Conservation (phyloP, 768 basidiomycete genomes). For the Leucosporidium creatinivorum region DNA sequence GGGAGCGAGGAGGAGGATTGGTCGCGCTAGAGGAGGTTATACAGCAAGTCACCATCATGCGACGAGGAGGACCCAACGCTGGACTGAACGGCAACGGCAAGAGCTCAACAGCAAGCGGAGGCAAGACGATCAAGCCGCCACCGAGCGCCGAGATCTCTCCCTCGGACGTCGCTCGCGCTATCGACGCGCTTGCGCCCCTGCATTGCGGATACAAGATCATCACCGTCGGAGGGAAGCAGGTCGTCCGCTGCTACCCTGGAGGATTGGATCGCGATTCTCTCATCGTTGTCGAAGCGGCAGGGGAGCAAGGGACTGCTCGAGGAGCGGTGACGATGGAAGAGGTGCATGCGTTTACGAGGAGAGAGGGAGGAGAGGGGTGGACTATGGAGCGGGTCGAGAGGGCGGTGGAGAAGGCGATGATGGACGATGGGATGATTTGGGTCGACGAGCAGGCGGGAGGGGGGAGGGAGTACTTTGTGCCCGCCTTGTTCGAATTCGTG, state of each 20-base stretch:
- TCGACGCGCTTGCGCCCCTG: conserved; percentile 77
- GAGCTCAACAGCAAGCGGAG: background rate
- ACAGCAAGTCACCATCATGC: conserved; percentile 64
- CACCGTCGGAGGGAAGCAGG: conserved; percentile 62
- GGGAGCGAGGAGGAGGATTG: conserved; percentile 71
- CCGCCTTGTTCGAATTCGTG: conserved; percentile 65
- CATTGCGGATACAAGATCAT: conserved; percentile 87
- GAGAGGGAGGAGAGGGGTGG: conserved; percentile 66
- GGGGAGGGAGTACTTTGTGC: conserved; percentile 66
- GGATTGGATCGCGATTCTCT: conserved; percentile 87
- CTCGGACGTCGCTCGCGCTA: conserved; percentile 51
- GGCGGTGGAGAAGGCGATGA: conserved; percentile 81
- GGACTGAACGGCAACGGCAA: background rate
- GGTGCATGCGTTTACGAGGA: conserved; percentile 11
- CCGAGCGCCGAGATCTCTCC: conserved; percentile 53
- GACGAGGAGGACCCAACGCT: conserved; percentile 45
- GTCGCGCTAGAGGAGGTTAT: conserved; percentile 83
- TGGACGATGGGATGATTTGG: conserved; percentile 89
- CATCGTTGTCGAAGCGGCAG: conserved; percentile 53
- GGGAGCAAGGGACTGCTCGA: conserved; percentile 20
- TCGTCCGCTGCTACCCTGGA: conserved; percentile 82
- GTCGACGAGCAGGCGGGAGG: conserved; percentile 75
- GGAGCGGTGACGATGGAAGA: conserved; percentile 27
- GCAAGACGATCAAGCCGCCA: background rate
- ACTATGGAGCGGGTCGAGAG: conserved; percentile 62